Base-by-base conservation (phyloP, 1,284 basidiomycete species). In the Porodaedalea pini region DNA sequence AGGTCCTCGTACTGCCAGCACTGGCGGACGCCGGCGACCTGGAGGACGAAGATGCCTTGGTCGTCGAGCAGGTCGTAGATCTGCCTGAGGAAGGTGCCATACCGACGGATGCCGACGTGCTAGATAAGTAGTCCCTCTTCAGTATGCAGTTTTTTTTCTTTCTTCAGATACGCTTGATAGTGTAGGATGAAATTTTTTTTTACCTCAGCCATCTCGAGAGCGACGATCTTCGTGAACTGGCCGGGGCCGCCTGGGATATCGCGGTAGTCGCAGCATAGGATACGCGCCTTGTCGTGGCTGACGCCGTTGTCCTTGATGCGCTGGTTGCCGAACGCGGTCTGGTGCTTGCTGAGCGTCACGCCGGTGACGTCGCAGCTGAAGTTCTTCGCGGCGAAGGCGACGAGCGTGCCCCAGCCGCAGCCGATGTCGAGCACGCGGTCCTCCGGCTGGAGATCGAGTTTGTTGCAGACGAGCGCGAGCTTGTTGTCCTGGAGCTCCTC, bases 401-500 rank as follows among this genome's bases (percentile, higher is more conserved):
- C 82, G 56, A 99, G 85, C 0, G 97, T 98, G 31, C 96, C 97
- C 97, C 96, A 99, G 51, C 97, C 97, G 70, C 97, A 99, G 34
- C 96, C 96, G 63, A 98, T 92, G 67, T 94, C 92, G 57, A 99
- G 85, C 34, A 98, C 78, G 62, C 85, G 79, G 70, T 95, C 93
- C 0, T 79, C 80, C 23, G 91, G 83, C 69, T 97, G 78, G 57
- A 99, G 82, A 69, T 89, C 81, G 62, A 99, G 86, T 75, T 99
- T 99, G 68, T 89, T 90, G 77, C 96, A 98, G 36, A 99, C 95
- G 61, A 97, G 75, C 37, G 88, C 86, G 62, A 98, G 85, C 73
- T 99, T 99, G 83, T 99, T 99, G 75, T 99, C 96, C 78, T 99
- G 97, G 37, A 99, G 83, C 68, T 96, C 83, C 71, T 99, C 97